Percentiles rank a stretch among this genome's conserved stretches.
phyloP scores from a whole-genome alignment of 23 red algal species.

The Gracilariopsis chorda region DNA sequence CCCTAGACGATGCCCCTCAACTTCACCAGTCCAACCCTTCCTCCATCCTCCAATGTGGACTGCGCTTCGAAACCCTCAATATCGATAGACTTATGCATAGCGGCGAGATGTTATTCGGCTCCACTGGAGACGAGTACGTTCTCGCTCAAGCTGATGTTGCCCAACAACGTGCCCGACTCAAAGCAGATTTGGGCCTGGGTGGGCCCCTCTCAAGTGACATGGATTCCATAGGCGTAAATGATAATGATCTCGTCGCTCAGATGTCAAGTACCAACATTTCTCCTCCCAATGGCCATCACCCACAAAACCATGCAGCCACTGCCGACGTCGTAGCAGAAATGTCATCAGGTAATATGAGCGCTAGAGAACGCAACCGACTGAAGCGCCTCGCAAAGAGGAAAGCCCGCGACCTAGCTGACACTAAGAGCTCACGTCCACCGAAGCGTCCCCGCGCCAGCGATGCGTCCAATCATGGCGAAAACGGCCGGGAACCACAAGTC shows the following conservation, averaged over 20 bases:
- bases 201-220: conserved; percentile 12
- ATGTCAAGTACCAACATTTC: neutral
- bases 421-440: neutral
- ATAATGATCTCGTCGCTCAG: conserved; percentile 40
- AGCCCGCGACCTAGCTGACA: neutral
- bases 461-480: neutral
- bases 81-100: conserved; percentile 46
- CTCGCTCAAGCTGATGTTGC: conserved; percentile 45
- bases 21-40: conserved; percentile 10
- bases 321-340: conserved; percentile 63
- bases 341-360: conserved; percentile 36
- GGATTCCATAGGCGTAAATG: conserved; percentile 64
- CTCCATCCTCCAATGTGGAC: neutral
- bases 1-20: too few relatives aligned
- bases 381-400: conserved; percentile 68
- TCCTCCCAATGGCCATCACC: neutral
- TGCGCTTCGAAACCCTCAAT: conserved; percentile 71
- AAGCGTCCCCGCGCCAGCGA: conserved; percentile 33
- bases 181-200: conserved; percentile 75
- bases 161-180: conserved; percentile 69
- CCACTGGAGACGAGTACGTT: conserved; percentile 87
- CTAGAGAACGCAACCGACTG: conserved; percentile 62
- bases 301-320: neutral
- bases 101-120: conserved; percentile 85
- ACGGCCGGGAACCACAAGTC: neutral